Conservation (phyloP, 75 land plant genomes). For the Ceratopteris richardii region DNA sequence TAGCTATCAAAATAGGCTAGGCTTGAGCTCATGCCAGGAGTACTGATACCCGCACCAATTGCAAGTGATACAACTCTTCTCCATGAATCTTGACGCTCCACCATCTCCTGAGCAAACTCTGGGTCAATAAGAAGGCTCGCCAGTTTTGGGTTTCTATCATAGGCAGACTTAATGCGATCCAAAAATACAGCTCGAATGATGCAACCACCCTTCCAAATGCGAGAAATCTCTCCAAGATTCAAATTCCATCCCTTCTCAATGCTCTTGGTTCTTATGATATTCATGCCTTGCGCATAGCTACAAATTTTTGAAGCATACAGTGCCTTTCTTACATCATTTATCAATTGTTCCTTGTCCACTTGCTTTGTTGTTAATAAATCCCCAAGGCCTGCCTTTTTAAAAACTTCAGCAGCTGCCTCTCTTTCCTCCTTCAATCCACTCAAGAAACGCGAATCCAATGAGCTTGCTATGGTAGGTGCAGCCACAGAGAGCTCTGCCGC, state of each 20-base stretch:
- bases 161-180: slow-evolving; percentile 43
- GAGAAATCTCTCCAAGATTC: slow-evolving; percentile 37
- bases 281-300: slow-evolving; percentile 45
- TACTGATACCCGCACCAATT: slow-evolving; percentile 27
- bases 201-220: slow-evolving; percentile 55
- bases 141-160: slow-evolving; percentile 33
- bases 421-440: slow-evolving; percentile 40
- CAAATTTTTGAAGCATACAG: slow-evolving; percentile 28
- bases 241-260: slow-evolving; percentile 38
- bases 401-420: slow-evolving; percentile 19
- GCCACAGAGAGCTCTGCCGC: slow-evolving; percentile 56
- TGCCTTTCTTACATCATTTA: slow-evolving; percentile 26
- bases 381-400: slow-evolving; percentile 18
- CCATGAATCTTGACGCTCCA: slow-evolving; percentile 45
- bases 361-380: background rate
- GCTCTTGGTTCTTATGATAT: slow-evolving; percentile 40
- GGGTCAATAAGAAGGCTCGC: slow-evolving; percentile 37
- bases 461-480: slow-evolving; percentile 47
- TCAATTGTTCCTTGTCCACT: slow-evolving; percentile 29
- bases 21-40: slow-evolving; percentile 47
- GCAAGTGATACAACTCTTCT: slow-evolving; percentile 42
- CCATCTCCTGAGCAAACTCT: slow-evolving; percentile 50
- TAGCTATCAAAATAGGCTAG: slow-evolving; percentile 49
- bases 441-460: slow-evolving; percentile 46
- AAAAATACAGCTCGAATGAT: too few species aligned